These are phyloP conservation scores for Oryza officinalis DNA, from an alignment of 176 grass and related monocot species.

Conservation along the genomic window DNA sequence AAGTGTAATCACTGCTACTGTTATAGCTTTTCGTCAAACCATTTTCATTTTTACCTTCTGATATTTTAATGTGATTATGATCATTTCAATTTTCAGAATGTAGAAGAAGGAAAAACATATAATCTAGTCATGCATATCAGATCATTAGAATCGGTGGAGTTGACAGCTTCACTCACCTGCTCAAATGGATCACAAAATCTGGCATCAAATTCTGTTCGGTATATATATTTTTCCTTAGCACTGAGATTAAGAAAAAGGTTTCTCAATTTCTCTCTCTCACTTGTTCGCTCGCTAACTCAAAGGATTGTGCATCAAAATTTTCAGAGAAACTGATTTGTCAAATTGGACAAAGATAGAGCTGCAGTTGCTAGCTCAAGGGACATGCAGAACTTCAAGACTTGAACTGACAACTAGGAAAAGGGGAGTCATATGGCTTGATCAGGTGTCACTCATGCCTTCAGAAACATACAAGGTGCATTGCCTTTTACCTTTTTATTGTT, in stretches of 20 bases:
- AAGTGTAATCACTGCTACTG: too few relatives aligned
- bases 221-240: background rate
- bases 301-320: background rate
- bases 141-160: conserved; percentile 38
- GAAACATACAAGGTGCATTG: conserved; percentile 49
- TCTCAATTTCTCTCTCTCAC: too few relatives aligned
- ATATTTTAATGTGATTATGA: too few relatives aligned
- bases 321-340: background rate
- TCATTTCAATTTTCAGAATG: conserved; percentile 59
- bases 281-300: too few relatives aligned
- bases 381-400: conserved; percentile 45
- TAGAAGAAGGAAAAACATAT: conserved; percentile 78
- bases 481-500: background rate
- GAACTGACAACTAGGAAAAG: conserved; percentile 41
- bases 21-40: too few relatives aligned
- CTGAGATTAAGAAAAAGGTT: background rate
- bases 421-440: conserved; percentile 55
- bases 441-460: conserved; percentile 55
- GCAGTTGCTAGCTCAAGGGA: conserved; percentile 35
- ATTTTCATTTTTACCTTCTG: too few relatives aligned
- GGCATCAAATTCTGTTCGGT: conserved; percentile 23
- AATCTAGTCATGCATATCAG: conserved; percentile 67
- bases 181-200: conserved; percentile 12
- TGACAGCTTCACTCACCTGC: conserved; percentile 55
- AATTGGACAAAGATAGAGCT: conserved; percentile 46